Conservation (phyloP, 805 yeast species). For the Hanseniaspora valbyensis region DNA sequence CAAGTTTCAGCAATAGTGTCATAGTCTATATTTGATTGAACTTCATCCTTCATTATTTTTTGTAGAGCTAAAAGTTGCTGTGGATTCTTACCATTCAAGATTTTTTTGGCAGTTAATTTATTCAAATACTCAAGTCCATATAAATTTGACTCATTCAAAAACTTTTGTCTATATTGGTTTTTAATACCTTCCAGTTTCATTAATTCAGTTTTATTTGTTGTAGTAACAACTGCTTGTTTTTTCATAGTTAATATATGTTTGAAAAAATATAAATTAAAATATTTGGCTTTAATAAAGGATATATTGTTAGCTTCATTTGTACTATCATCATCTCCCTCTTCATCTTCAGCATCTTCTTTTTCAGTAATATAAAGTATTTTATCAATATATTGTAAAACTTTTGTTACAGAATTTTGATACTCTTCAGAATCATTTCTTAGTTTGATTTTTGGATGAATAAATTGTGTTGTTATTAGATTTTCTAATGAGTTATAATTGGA, state of each 20-base stretch:
- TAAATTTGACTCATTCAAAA: slow-evolving; percentile 35
- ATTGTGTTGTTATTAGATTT: not conserved
- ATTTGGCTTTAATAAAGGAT: not conserved
- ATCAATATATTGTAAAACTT: not conserved
- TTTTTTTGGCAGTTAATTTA: slow-evolving; percentile 36
- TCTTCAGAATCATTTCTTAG: slow-evolving; percentile 12
- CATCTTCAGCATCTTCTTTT: not conserved
- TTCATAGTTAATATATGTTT: slow-evolving; percentile 5
- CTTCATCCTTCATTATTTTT: not conserved
- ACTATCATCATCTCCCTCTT: not conserved
- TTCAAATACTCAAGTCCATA: slow-evolving; percentile 38
- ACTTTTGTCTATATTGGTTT: slow-evolving; percentile 27
- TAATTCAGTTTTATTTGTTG: slow-evolving; percentile 5
- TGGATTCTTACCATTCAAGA: slow-evolving; percentile 29
- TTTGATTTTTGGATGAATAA: not conserved
- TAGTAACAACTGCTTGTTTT: slow-evolving; percentile 10
- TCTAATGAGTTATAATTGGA: slow-evolving; percentile 3
- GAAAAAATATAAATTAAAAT: slow-evolving; percentile 6
- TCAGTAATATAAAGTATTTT: not conserved
- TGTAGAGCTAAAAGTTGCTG: not conserved
- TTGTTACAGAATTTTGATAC: slow-evolving; percentile 7
- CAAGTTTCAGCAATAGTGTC: slow-evolving; percentile 20
- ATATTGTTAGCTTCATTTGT: not conserved
- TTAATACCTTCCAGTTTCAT: slow-evolving; percentile 20
- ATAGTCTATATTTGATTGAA: not conserved